Base-by-base conservation (phyloP, 2,329 filamentous ascomycete genomes). In the Paramyrothecium roridum region DNA sequence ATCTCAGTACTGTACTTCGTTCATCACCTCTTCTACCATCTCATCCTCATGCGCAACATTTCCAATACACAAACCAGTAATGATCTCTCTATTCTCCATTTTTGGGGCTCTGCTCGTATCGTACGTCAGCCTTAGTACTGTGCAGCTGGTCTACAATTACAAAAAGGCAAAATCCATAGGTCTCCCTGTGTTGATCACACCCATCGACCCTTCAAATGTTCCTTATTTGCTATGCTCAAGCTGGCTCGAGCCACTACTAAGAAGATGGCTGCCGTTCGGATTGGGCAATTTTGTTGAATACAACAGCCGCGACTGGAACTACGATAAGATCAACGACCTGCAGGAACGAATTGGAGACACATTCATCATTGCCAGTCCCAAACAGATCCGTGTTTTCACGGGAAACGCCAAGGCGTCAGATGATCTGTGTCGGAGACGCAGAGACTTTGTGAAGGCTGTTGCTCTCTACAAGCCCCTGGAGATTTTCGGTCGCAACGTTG, bases 281-380 rank as follows among this genome's bases (percentile, higher is more conserved):
- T 19, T 60, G 1, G 52, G 57, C 1, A 59, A 62, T 3, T 62
- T 62, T 54, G 59, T 62, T 1, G 59, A 62, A n/a, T 62, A 62
- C 54, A 62, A 62, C 50, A 62, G 57, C 2, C 56, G 60, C n/a
- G 58, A 62, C 26, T 62, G 57, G 58, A 62, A 62, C 7, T 62
- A 62, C 34, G 58, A 58, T 17, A 59, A 62, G 40, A 62, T 62
- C 19, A 48, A 56, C 40, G 54, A 52, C 8, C 54, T 62, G 1
- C 60, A 62, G 48, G 58, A 62, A 7, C 56, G 58, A 3, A 62
- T 62, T 50, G 60, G 59, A 4, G 60, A 62, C 33, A 62, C 60
- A 0, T 62, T 62, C 20, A 62, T 62, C 33, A 62, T 62, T 2
- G 60, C 48, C 19, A 62, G 60, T 8, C 58, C 60, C 0, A 62